These are phyloP conservation scores for Infundibulicybe gibba DNA, from an alignment of 768 basidiomycete genomes.

Conservation along the genomic window DNA sequence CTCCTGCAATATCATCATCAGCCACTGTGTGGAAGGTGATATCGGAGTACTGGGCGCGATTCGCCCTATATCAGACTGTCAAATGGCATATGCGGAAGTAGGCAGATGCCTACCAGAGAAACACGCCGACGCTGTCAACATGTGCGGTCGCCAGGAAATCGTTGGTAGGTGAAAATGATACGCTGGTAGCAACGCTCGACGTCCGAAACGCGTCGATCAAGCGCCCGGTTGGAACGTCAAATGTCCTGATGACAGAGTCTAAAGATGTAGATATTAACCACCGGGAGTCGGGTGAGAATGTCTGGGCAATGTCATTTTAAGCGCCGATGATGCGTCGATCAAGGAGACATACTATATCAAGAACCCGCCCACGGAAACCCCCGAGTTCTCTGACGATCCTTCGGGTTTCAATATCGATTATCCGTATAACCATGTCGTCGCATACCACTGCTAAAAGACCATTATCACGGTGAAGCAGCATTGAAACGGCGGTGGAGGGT, in stretches of 20 bases:
- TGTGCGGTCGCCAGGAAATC: slow-evolving; percentile 97
- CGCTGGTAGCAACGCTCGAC: slow-evolving; percentile 80
- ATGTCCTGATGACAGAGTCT: slow-evolving; percentile 91
- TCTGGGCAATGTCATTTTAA: slow-evolving; percentile 25
- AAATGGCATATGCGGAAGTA: background rate
- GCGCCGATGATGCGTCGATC: background rate
- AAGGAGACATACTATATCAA: slow-evolving; percentile 70
- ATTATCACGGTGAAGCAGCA: slow-evolving; percentile 80
- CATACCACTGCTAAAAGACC: slow-evolving; percentile 80
- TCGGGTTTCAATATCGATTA: slow-evolving; percentile 90
- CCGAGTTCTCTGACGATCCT: slow-evolving; percentile 85
- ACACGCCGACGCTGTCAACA: slow-evolving; percentile 90
- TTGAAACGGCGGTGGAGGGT: slow-evolving; percentile 64
- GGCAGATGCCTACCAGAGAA: slow-evolving; percentile 67
- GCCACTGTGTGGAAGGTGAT: slow-evolving; percentile 76
- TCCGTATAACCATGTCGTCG: slow-evolving; percentile 81
- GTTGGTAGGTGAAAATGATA: slow-evolving; percentile 91
- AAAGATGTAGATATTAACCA: slow-evolving; percentile 89
- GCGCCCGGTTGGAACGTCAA: slow-evolving; percentile 90
- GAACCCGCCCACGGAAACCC: slow-evolving; percentile 78
- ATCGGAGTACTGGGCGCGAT: slow-evolving; percentile 90
- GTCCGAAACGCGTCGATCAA: slow-evolving; percentile 92
- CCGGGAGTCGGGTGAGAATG: slow-evolving; percentile 92
- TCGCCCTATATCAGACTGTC: slow-evolving; percentile 60
- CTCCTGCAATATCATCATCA: slow-evolving; percentile 70